Evolutionary conservation across 1,284 basidiomycete species (phyloP).

Genomic region (Ganoderma sp.): DNA sequence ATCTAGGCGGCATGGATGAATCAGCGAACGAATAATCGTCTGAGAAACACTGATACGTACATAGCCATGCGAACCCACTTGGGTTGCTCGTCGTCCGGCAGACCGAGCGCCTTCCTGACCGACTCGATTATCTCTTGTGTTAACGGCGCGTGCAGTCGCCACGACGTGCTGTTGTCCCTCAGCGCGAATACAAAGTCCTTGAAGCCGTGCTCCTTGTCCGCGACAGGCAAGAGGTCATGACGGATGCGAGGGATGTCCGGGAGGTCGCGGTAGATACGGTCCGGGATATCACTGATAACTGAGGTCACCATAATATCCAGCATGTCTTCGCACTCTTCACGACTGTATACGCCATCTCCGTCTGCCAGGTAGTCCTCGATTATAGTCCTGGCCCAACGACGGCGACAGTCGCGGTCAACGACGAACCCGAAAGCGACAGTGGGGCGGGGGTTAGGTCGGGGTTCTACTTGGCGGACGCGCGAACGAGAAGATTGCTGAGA

Average conservation of each 20-base stretch:
- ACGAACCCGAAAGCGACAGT: not conserved
- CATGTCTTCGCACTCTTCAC: not conserved
- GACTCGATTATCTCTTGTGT: not conserved
- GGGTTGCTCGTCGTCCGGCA: not conserved
- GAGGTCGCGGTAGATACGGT: not conserved
- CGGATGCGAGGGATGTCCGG: not conserved
- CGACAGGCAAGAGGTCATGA: not conserved
- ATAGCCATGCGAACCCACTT: not conserved
- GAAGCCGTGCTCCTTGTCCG: not conserved
- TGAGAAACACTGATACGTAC: not conserved
- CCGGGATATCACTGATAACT: not conserved
- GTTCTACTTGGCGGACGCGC: not conserved
- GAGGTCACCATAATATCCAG: too few species aligned
- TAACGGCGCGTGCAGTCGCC: not conserved
- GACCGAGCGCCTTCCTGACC: not conserved
- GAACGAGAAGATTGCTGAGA: too few species aligned
- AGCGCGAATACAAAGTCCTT: not conserved
- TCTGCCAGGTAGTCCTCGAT: not conserved
- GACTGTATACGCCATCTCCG: not conserved
- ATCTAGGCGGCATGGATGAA: not conserved
- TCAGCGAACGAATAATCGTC: not conserved
- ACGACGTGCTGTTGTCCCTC: not conserved
- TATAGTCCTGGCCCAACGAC: not conserved
- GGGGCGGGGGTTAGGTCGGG: not conserved
- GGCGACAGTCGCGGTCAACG: not conserved